A percentile compares a stretch with the other conserved stretches of the same genome.
Conservation (phyloP, 192 early-diverging fungal species). For the Spizellomyces sp. region DNA sequence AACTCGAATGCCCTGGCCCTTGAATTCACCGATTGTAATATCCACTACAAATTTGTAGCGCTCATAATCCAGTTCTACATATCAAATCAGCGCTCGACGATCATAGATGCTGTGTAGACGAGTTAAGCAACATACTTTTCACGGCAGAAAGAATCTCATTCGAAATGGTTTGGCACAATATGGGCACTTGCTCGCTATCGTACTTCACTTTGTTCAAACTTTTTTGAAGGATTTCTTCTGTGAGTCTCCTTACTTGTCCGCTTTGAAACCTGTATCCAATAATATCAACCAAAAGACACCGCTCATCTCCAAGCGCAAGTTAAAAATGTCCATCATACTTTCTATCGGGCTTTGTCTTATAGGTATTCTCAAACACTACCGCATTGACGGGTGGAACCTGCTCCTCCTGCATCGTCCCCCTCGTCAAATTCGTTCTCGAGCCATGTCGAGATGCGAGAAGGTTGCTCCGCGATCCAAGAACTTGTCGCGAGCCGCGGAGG, state of each 20-base stretch:
- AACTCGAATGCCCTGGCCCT: conserved; percentile 59
- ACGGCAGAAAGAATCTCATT: conserved; percentile 57
- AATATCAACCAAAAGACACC: conserved; percentile 12
- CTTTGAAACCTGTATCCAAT: conserved; percentile 40
- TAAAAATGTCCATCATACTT: conserved; percentile 38
- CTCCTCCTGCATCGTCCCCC: background rate
- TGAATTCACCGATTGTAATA: conserved; percentile 61
- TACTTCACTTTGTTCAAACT: conserved; percentile 56
- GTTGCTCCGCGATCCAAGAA: conserved; percentile 23
- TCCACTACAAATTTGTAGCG: conserved; percentile 63
- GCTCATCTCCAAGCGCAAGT: too few relatives aligned
- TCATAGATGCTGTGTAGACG: background rate
- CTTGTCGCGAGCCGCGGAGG: background rate
- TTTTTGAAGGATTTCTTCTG: conserved; percentile 46
- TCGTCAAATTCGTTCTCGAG: background rate
- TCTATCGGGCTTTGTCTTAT: conserved; percentile 53
- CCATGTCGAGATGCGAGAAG: conserved; percentile 9
- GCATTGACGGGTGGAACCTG: conserved; percentile 40
- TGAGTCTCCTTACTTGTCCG: conserved; percentile 36
- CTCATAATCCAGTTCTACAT: conserved; percentile 56
- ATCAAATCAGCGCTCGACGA: background rate
- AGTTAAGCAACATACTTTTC: conserved; percentile 45
- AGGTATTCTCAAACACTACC: conserved; percentile 62
- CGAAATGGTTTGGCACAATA: conserved; percentile 46
- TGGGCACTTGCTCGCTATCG: conserved; percentile 49